Evolutionary conservation across 805 yeast genomes (phyloP).

Genomic region (Yamadazyma olivae): DNA sequence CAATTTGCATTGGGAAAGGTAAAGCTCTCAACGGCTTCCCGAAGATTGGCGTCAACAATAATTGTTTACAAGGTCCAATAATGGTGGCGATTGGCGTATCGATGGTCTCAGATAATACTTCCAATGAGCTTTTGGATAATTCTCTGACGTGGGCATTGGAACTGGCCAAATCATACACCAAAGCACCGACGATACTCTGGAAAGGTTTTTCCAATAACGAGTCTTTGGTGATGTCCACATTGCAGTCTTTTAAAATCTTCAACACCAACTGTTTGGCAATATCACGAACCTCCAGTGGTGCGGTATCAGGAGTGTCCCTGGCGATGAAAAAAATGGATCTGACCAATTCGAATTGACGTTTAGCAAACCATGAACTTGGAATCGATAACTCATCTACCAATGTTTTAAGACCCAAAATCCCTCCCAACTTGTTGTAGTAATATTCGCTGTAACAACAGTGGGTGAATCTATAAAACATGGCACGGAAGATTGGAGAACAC

Average conservation of each 20-base stretch:
- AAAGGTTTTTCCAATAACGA: constrained; percentile 69
- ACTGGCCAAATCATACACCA: constrained; percentile 90
- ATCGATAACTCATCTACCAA: constrained; percentile 66
- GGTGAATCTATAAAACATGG: constrained; percentile 75
- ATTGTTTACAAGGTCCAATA: constrained; percentile 78
- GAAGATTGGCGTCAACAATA: constrained; percentile 87
- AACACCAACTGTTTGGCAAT: constrained; percentile 69
- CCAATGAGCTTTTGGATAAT: constrained; percentile 71
- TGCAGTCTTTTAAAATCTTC: constrained; percentile 63
- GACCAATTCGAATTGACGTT: constrained; percentile 78
- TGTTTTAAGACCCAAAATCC: constrained; percentile 76
- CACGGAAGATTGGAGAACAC: constrained; percentile 70
- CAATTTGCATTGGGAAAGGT: constrained; percentile 98
- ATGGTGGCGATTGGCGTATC: constrained; percentile 67
- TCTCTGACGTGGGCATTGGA: constrained; percentile 80
- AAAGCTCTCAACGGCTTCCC: constrained; percentile 95
- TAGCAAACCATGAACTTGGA: constrained; percentile 69
- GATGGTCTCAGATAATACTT: constrained; percentile 66
- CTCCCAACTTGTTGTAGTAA: constrained; percentile 84
- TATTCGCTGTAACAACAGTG: constrained; percentile 91
- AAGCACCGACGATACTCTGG: constrained; percentile 78
- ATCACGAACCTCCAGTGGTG: constrained; percentile 73
- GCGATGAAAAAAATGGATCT: constrained; percentile 86
- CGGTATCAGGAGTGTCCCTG: constrained; percentile 85
- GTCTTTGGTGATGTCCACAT: constrained; percentile 54